A percentile compares a stretch with the other conserved stretches of the same genome.
Conservation (phyloP, 2,329 filamentous ascomycete genomes). For the Alternaria longipes region DNA sequence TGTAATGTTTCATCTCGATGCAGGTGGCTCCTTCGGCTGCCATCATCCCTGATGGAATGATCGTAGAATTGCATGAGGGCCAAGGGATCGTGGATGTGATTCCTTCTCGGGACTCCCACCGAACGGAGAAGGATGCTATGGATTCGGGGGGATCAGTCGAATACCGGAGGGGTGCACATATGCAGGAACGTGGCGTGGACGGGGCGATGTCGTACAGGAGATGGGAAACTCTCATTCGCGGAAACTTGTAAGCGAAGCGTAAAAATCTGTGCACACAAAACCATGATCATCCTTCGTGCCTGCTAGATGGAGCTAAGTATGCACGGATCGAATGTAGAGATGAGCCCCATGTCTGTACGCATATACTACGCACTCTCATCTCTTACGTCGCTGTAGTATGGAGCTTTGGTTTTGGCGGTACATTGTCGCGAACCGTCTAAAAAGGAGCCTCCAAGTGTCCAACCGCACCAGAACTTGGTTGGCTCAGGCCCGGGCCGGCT, state of each 20-base stretch:
- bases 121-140: not conserved
- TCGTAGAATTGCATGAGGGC: conserved; percentile 1
- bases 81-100: conserved; percentile 1
- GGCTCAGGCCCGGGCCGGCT: conserved; percentile 5
- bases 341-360: not conserved
- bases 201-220: conserved; percentile 10
- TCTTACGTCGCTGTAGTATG: not conserved
- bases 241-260: conserved; percentile 9
- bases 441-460: not conserved
- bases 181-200: conserved; percentile 15
- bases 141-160: conserved; percentile 2
- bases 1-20: conserved; percentile 11
- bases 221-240: conserved; percentile 5
- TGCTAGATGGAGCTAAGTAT: not conserved
- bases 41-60: not conserved
- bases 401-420: not conserved
- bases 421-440: not conserved
- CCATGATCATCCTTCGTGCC: conserved; percentile 7
- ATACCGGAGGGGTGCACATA: conserved; percentile 8
- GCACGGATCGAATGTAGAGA: conserved; percentile 5
- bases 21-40: not conserved
- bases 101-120: not conserved
- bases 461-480: not conserved
- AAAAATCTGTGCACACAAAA: conserved; percentile 1
- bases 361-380: not conserved